A percentile compares a stretch with the other conserved stretches of the same genome.
These are phyloP conservation scores for Coriaria nepalensis DNA, from an alignment of 306 rosid species.

Conservation along the genomic window DNA sequence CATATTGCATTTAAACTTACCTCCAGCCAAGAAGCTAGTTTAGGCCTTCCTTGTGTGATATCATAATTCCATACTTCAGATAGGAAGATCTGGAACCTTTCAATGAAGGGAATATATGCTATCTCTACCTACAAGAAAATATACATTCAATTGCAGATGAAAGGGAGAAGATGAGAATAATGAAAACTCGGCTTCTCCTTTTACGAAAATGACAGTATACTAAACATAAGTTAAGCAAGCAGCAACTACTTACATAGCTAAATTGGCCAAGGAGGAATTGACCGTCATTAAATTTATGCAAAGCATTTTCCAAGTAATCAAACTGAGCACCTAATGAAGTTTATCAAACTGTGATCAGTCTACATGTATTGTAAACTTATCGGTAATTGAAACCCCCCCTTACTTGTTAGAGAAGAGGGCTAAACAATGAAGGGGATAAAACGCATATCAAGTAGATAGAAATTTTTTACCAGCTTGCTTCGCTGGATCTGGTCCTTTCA, in stretches of 20 bases:
- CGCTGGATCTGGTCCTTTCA: conserved; percentile 26
- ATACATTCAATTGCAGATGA: too few relatives aligned
- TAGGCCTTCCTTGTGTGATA: conserved; percentile 47
- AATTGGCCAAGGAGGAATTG: conserved; percentile 63
- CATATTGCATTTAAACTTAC: conserved; percentile 16
- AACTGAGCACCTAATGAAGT: conserved; percentile 36
- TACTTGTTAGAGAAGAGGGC: too few relatives aligned
- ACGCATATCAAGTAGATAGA: conserved; percentile 12
- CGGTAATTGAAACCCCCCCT: too few relatives aligned
- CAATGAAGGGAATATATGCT: conserved; percentile 47
- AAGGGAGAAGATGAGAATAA: too few relatives aligned
- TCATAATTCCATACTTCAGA: conserved; percentile 31
- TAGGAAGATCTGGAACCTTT: conserved; percentile 40
- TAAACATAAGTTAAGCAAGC: background rate
- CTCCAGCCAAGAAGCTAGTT: conserved; percentile 51
- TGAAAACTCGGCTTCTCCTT: too few relatives aligned
- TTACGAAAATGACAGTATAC: background rate
- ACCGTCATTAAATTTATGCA: conserved; percentile 54
- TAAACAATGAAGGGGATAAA: too few relatives aligned
- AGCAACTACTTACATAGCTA: conserved; percentile 41
- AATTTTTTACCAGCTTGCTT: conserved; percentile 33
- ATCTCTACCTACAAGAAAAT: conserved; percentile 48
- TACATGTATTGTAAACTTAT: background rate
- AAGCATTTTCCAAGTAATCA: conserved; percentile 70
- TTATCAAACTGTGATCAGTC: background rate